Conservation (phyloP, 805 yeast genomes). For the Clavispora fructus region DNA sequence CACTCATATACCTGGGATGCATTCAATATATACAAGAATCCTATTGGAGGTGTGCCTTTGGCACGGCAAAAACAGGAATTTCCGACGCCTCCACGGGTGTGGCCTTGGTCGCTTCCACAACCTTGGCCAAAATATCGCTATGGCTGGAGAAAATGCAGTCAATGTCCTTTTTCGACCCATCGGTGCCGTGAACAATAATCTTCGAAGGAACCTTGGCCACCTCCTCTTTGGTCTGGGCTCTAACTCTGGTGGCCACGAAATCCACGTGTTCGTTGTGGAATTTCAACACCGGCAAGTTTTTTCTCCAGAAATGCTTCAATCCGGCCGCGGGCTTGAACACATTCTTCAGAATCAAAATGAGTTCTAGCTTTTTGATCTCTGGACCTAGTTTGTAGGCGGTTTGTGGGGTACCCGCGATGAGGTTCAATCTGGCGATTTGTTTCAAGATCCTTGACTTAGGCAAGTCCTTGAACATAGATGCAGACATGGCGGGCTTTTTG, state of each 20-base stretch:
- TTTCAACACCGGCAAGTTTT: constrained; percentile 67
- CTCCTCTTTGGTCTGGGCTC: constrained; percentile 8
- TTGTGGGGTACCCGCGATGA: constrained; percentile 44
- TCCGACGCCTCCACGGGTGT: constrained; percentile 42
- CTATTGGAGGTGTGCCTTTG: not conserved
- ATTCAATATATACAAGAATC: constrained; percentile 4
- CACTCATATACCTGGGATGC: not conserved
- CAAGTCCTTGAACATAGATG: constrained; percentile 8
- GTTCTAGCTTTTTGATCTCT: constrained; percentile 37
- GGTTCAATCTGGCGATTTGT: constrained; percentile 47
- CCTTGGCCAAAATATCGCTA: constrained; percentile 50
- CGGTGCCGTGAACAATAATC: constrained; percentile 7
- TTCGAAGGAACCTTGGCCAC: constrained; percentile 9
- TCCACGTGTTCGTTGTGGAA: constrained; percentile 76
- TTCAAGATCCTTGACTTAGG: constrained; percentile 26
- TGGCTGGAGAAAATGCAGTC: constrained; percentile 50
- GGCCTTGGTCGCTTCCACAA: constrained; percentile 52
- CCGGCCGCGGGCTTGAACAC: constrained; percentile 53
- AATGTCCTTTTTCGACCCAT: constrained; percentile 22
- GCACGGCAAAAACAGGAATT: constrained; percentile 23
- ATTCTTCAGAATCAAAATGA: constrained; percentile 44
- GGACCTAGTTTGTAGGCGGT: constrained; percentile 28
- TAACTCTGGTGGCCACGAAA: constrained; percentile 54
- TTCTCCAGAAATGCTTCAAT: constrained; percentile 70
- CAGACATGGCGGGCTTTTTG: constrained; percentile 1